Evolutionary conservation across 495 filamentous ascomycete species (phyloP), one percentile per base, ranked within the genome.

Genomic region (Penicillium coprophilum): DNA sequence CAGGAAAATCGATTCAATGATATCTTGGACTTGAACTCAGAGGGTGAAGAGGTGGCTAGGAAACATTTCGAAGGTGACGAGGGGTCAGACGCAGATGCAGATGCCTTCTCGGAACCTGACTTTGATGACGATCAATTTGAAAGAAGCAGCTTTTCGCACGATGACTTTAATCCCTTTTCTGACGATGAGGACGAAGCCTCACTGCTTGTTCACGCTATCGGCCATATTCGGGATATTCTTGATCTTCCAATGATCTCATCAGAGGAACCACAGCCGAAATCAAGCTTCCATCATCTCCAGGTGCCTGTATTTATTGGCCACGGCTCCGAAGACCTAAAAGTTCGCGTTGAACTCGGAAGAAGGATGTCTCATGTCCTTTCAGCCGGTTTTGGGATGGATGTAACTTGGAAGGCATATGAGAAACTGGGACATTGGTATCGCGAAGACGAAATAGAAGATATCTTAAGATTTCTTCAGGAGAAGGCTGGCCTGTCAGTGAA

Each of bases 341-440:
- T 86, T 6, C 67, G 72, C n/a, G 59, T 80, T 0, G 36, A 66
- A 6, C 64, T 78, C 23, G 82, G 83, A 6, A 55, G 68, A 39
- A 55, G 64, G n/a, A 66, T 82, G 55, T 61, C 65, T 15, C 64
- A 71, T 27, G 64, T 66, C 8, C 55, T 86, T 43, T 63, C 58
- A 6, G 36, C 56, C 20, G 47, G 53, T 1, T 67, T 82, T 9
- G 78, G 73, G 4, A 65, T 77, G 47, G 56, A 77, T 50, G 72
- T 84, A 5, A 70, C 70, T 19, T 83, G 74, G 72, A 76, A 71
- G 58, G 70, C 71, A 36, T 87, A 85, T 66, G 32, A 72, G 47
- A 73, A 70, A 2, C 73, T 85, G 1, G 80, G 80, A 1, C 83
- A 86, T 65, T 85, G 81, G 82, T 77, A 84, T 32, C 74, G 83